Evolutionary conservation across 345 rosid genomes (phyloP).

Genomic region (Rhodamnia rubescens): DNA sequence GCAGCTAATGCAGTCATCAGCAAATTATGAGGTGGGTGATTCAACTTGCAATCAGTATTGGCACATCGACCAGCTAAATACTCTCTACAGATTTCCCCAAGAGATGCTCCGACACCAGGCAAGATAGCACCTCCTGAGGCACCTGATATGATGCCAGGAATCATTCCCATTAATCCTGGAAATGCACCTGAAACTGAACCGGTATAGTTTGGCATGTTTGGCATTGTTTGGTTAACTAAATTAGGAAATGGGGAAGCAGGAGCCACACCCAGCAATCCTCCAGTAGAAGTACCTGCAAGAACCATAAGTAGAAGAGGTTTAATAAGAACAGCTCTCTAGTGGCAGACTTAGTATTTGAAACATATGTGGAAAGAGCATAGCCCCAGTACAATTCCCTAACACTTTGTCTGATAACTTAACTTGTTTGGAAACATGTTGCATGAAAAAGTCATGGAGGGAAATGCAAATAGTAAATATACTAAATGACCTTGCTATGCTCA

Average conservation of each 20-base stretch:
- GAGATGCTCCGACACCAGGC: slow-evolving; percentile 94
- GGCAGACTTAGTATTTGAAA: background rate
- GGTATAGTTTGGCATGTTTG: slow-evolving; percentile 98
- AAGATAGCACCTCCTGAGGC: slow-evolving; percentile 92
- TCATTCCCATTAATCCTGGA: slow-evolving; percentile 90
- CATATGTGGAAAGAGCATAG: background rate
- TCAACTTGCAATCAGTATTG: slow-evolving; percentile 74
- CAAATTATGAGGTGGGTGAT: slow-evolving; percentile 86
- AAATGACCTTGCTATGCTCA: background rate
- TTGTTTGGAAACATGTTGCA: background rate
- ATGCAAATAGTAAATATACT: background rate
- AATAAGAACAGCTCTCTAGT: background rate
- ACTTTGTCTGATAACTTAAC: background rate
- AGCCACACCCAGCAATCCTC: slow-evolving; percentile 69
- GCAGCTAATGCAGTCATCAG: slow-evolving; percentile 95
- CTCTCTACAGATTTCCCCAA: slow-evolving; percentile 95
- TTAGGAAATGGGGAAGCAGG: slow-evolving; percentile 66
- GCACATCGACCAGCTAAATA: slow-evolving; percentile 80
- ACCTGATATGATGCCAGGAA: slow-evolving; percentile 82
- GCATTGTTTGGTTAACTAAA: slow-evolving; percentile 90
- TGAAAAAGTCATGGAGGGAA: background rate
- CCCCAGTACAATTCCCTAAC: background rate
- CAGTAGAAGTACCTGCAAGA: slow-evolving; percentile 52
- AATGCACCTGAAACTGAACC: slow-evolving; percentile 93
- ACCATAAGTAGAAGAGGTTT: background rate